These are phyloP conservation scores for Ophioceras dolichostomum DNA, from an alignment of 2,329 filamentous ascomycete species.

Conservation along the genomic window DNA sequence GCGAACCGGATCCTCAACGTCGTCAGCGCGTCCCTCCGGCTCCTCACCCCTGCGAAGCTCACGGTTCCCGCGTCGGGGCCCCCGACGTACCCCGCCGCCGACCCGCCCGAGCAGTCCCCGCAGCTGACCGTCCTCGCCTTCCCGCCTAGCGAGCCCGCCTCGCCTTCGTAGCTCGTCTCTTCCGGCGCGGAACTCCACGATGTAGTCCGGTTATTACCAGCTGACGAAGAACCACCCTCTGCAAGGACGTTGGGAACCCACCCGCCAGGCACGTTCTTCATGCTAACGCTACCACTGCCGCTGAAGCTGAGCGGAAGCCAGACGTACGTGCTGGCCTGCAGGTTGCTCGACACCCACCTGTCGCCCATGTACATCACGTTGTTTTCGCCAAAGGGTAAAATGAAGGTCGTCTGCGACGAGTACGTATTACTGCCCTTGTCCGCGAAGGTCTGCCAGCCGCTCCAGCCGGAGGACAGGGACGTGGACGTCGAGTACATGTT, in stretches of 20 bases:
- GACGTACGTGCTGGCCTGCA: slow-evolving; percentile 43
- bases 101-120: slow-evolving; percentile 35
- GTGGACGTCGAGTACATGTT: slow-evolving; percentile 34
- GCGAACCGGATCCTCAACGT: slow-evolving; percentile 44
- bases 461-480: slow-evolving; percentile 38
- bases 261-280: slow-evolving; percentile 35
- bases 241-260: slow-evolving; percentile 29
- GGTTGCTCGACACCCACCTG: slow-evolving; percentile 38
- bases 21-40: slow-evolving; percentile 26
- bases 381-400: slow-evolving; percentile 19
- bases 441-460: slow-evolving; percentile 34
- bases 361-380: slow-evolving; percentile 40
- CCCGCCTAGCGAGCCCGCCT: slow-evolving; percentile 28
- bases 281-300: slow-evolving; percentile 36
- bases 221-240: not conserved
- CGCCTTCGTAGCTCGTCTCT: slow-evolving; percentile 38
- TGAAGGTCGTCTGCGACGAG: slow-evolving; percentile 36
- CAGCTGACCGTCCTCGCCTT: slow-evolving; percentile 36
- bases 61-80: slow-evolving; percentile 31
- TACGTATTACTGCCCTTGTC: slow-evolving; percentile 32
- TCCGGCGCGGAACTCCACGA: slow-evolving; percentile 24
- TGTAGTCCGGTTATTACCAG: not conserved
- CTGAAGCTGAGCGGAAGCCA: slow-evolving; percentile 49
- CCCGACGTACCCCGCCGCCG: slow-evolving; percentile 42
- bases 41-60: slow-evolving; percentile 31